Evolutionary conservation across 169 alveolate species (phyloP).

Genomic region (Eimeria necatrix): DNA sequence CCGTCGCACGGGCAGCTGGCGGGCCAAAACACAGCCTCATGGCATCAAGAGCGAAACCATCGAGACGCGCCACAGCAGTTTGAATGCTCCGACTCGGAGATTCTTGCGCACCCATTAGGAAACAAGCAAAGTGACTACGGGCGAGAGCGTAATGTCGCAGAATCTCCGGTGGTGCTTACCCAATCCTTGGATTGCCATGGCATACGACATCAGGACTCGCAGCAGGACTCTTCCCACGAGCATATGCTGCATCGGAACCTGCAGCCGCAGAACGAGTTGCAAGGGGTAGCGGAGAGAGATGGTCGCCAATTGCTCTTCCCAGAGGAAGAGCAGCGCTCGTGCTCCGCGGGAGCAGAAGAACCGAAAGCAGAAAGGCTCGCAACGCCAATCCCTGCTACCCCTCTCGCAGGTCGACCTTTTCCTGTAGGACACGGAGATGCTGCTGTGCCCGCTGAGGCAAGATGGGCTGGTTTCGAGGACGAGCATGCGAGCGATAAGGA

Average conservation of each 20-base stretch:
- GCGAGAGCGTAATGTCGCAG: not conserved
- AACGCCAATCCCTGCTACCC: not conserved
- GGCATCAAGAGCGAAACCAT: constrained; percentile 20
- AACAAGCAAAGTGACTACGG: constrained; percentile 21
- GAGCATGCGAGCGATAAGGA: not conserved
- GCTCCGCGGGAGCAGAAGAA: constrained; percentile 21
- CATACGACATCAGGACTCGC: constrained; percentile 54
- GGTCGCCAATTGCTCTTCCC: constrained; percentile 63
- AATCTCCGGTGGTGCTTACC: not conserved
- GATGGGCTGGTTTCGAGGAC: constrained; percentile 15
- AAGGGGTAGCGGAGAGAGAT: not conserved
- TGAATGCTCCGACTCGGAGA: not conserved
- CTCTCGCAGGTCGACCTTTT: not conserved
- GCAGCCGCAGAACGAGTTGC: constrained; percentile 51
- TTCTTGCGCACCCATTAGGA: not conserved
- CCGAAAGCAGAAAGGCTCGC: constrained; percentile 12
- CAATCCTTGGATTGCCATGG: constrained; percentile 33
- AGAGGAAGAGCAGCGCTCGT: constrained; percentile 38
- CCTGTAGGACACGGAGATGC: not conserved
- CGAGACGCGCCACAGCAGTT: constrained; percentile 9
- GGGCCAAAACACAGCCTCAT: not conserved
- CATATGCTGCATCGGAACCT: constrained; percentile 24
- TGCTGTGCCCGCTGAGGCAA: constrained; percentile 26
- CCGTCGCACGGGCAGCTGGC: constrained; percentile 38
- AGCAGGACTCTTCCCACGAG: constrained; percentile 22